A percentile compares a stretch with the other conserved stretches of the same genome.
Conservation (phyloP, 1,284 basidiomycete species). For the Marasmius tenuissimus region DNA sequence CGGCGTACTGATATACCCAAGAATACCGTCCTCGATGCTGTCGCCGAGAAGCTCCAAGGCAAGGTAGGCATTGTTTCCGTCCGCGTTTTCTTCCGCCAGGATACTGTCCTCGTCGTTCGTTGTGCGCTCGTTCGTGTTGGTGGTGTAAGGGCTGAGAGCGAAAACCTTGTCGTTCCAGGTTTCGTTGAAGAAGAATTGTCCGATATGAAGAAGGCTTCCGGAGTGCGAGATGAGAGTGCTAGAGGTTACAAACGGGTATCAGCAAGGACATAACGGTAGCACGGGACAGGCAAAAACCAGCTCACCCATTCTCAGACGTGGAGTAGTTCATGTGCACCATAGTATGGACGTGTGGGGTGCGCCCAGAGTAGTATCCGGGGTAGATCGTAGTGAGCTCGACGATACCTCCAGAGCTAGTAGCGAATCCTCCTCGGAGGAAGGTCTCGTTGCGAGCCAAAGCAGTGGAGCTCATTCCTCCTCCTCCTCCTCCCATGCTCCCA, state of each 20-base stretch:
- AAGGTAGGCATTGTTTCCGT: slow-evolving; percentile 26
- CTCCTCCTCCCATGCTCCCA: slow-evolving; percentile 5
- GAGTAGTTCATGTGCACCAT: slow-evolving; percentile 30
- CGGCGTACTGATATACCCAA: background rate
- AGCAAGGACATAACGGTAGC: background rate
- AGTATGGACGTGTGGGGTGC: slow-evolving; percentile 31
- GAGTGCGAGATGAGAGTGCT: slow-evolving; percentile 33
- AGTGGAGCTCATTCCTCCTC: background rate
- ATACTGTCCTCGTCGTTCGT: slow-evolving; percentile 25
- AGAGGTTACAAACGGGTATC: background rate
- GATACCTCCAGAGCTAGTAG: slow-evolving; percentile 50
- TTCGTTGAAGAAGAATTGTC: slow-evolving; percentile 45
- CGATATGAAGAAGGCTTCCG: slow-evolving; percentile 31
- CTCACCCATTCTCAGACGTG: slow-evolving; percentile 29
- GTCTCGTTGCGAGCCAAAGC: slow-evolving; percentile 23
- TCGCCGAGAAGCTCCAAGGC: slow-evolving; percentile 12
- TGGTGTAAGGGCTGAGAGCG: slow-evolving; percentile 22
- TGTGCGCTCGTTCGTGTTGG: slow-evolving; percentile 23
- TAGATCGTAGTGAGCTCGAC: slow-evolving; percentile 52
- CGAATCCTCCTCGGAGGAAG: slow-evolving; percentile 51
- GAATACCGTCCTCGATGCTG: slow-evolving; percentile 3
- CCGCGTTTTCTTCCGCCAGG: slow-evolving; percentile 21
- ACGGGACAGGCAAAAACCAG: slow-evolving; percentile 26
- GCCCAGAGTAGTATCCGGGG: slow-evolving; percentile 42
- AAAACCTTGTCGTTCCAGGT: slow-evolving; percentile 35